A percentile compares a stretch with the other conserved stretches of the same genome.
Evolutionary conservation across 2,329 filamentous ascomycete genomes (phyloP).

Genomic region (Diaporthe citri): DNA sequence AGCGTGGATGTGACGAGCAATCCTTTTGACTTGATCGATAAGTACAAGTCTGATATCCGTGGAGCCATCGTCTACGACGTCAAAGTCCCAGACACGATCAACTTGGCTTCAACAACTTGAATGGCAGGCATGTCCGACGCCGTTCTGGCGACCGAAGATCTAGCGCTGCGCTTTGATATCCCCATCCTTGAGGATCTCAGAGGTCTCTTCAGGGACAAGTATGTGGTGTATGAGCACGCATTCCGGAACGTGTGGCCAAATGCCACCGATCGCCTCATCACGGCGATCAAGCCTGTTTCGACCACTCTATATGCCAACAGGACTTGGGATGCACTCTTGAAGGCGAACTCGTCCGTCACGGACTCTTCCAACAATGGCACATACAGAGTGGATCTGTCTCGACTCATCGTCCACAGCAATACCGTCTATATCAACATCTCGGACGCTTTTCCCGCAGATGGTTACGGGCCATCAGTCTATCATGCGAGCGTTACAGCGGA

Average conservation of each 20-base stretch:
- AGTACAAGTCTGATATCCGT: background rate
- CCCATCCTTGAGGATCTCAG: background rate
- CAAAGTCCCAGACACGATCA: background rate
- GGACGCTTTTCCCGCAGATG: background rate
- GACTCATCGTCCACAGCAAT: background rate
- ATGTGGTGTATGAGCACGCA: background rate
- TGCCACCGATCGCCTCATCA: background rate
- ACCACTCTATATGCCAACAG: background rate
- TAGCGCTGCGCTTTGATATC: background rate
- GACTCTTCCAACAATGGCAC: background rate
- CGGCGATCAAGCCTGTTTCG: background rate
- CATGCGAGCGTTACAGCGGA: background rate
- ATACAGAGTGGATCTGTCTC: background rate
- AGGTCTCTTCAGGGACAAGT: background rate
- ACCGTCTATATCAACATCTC: background rate
- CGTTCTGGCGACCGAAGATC: background rate
- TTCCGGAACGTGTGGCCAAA: background rate
- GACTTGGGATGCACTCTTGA: background rate
- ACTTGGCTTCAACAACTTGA: background rate
- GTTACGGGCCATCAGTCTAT: background rate
- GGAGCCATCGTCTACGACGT: background rate
- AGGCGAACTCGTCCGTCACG: background rate
- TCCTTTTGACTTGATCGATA: background rate
- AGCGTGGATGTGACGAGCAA: background rate
- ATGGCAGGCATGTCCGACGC: background rate